Percentiles rank a stretch among this genome's conserved stretches.
Evolutionary conservation across 176 grass and related monocot species (phyloP).

Genomic region (Eragrostis nindensis): DNA sequence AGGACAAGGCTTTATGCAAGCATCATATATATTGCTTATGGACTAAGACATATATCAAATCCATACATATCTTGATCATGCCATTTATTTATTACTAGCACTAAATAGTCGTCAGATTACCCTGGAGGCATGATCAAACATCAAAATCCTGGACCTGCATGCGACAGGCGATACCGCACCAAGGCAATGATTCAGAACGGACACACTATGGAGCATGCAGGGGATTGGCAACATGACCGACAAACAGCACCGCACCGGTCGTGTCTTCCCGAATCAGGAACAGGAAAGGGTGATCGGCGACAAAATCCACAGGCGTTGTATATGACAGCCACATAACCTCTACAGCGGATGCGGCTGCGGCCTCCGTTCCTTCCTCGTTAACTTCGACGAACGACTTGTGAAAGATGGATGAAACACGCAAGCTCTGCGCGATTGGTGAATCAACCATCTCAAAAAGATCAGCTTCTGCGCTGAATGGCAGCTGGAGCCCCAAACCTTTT

Average conservation of each 20-base stretch:
- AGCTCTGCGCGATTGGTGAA: too few relatives aligned
- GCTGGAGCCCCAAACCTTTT: too few relatives aligned
- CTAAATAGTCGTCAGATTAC: neutral
- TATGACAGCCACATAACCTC: too few relatives aligned
- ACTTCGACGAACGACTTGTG: too few relatives aligned
- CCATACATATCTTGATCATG: slow-evolving; percentile 4
- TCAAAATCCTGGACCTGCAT: neutral
- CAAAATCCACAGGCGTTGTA: neutral
- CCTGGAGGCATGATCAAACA: slow-evolving; percentile 12
- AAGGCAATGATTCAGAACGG: neutral
- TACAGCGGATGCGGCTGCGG: too few relatives aligned
- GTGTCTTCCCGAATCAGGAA: slow-evolving; percentile 57
- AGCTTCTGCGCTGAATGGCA: too few relatives aligned
- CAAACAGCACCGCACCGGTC: slow-evolving; percentile 46
- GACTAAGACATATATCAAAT: neutral
- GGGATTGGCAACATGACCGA: slow-evolving; percentile 56
- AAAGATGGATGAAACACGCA: too few relatives aligned
- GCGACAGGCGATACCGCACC: neutral
- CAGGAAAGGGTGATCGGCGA: slow-evolving; percentile 57
- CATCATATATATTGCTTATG: neutral
- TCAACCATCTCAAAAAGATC: too few relatives aligned
- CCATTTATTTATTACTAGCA: slow-evolving; percentile 1
- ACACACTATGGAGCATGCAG: slow-evolving; percentile 28
- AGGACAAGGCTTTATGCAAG: too few relatives aligned
- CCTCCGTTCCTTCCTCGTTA: too few relatives aligned